Base-by-base conservation (phyloP, 371 early-diverging fungal genomes). In the Zancudomyces culisetae region DNA sequence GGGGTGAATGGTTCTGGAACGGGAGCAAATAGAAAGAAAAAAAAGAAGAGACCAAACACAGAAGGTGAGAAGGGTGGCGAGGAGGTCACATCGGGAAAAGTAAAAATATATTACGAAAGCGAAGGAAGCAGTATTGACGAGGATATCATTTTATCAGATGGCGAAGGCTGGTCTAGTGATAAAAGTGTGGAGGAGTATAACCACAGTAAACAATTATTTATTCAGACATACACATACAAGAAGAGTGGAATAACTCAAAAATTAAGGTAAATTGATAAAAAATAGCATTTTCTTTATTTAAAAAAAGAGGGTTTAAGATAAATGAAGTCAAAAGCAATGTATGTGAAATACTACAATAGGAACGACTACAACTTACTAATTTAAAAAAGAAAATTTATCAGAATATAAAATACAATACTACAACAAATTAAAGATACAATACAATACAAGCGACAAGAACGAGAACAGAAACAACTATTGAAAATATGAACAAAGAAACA, bases 11-110 rank as follows among this genome's bases (percentile, higher is more conserved):
- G 50, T 51, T 24, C 15, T 42, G 13, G 55, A 55, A 35, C 10
- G 15, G 15, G 15, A 35, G 15, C 35, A 35, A 15, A 35, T 6
- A 35, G 15, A 35, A 35, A 15, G 35, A 35, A 35, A 35, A 15
- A 35, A 15, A 35, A 35, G 15, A 35, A 35, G 35, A 35, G 35
- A 35, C 15, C 15, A 35, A 35, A 35, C 35, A 27, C 52, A 51
- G 46, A 58, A n/a, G 56, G 49, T 57, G 57, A 8, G 15, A 41
- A 51, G 27, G 59, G 58, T 50, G 41, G n/a, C 21, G 19, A 29
- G 48, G 15, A 21, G 29, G 26, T 30, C 19, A 20, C 8, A 27
- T n/a, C 35, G 15, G 20, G 42, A 3, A 39, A 35, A 15, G 35
- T 15, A 10, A 15, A 35, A 35, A 6, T 35, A 35, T 35, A n/a